Conservation (phyloP, 2,329 filamentous ascomycete species). For the Aspergillus sp. region DNA sequence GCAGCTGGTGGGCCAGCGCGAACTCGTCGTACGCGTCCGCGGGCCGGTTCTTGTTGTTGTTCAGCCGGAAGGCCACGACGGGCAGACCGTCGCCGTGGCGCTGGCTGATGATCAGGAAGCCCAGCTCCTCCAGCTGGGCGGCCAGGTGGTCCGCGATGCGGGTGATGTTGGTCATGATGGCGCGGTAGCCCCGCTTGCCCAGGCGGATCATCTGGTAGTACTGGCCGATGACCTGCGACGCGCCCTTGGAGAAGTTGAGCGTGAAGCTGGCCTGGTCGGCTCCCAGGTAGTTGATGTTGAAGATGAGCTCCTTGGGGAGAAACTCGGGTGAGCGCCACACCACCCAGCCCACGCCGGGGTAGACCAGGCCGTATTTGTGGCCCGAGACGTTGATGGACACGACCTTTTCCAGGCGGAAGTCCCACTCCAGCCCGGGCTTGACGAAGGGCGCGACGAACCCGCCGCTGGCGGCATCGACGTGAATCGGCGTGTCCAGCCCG, state of each 20-base stretch:
- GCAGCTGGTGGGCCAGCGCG: slow-evolving; percentile 72
- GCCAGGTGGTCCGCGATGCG: slow-evolving; percentile 82
- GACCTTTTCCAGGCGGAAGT: slow-evolving; percentile 81
- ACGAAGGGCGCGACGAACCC: slow-evolving; percentile 93
- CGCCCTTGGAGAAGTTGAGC: slow-evolving; percentile 93
- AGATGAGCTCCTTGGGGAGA: slow-evolving; percentile 84
- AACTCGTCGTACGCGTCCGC: slow-evolving; percentile 58
- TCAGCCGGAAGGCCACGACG: slow-evolving; percentile 78
- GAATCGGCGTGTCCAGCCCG: slow-evolving; percentile 72
- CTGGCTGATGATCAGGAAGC: slow-evolving; percentile 84
- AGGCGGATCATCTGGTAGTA: slow-evolving; percentile 96
- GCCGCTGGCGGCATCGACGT: slow-evolving; percentile 86
- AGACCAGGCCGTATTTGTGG: slow-evolving; percentile 75
- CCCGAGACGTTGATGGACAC: slow-evolving; percentile 91
- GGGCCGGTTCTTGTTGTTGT: slow-evolving; percentile 46
- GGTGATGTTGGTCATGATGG: slow-evolving; percentile 91
- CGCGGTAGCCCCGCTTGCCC: slow-evolving; percentile 81
- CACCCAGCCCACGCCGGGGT: slow-evolving; percentile 90
- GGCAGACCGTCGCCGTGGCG: slow-evolving; percentile 69
- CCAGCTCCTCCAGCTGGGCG: slow-evolving; percentile 60
- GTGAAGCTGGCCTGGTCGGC: slow-evolving; percentile 94
- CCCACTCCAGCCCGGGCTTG: slow-evolving; percentile 75
- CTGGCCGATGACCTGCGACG: slow-evolving; percentile 88
- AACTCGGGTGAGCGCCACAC: slow-evolving; percentile 78
- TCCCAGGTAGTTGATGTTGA: slow-evolving; percentile 98